phyloP scores from a whole-genome alignment of 169 alveolate species.

The Plasmodium gallinaceum region DNA sequence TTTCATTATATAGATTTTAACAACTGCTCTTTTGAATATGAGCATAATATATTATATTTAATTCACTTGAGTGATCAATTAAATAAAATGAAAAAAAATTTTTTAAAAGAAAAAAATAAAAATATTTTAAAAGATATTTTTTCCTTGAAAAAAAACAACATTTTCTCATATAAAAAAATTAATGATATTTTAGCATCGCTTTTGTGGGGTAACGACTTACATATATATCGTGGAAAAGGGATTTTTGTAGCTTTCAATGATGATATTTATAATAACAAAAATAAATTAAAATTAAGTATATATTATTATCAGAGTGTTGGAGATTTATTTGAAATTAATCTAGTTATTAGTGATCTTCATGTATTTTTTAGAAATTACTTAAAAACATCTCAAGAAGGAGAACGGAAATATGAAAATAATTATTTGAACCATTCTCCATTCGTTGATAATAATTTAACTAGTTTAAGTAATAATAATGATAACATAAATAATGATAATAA shows the following conservation, averaged over 20 bases:
- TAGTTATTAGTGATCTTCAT: conserved; percentile 54
- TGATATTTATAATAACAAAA: conserved; percentile 41
- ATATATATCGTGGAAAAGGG: conserved; percentile 74
- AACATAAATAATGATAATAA: background rate
- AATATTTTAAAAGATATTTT: conserved; percentile 33
- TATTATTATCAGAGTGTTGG: conserved; percentile 78
- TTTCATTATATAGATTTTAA: conserved; percentile 59
- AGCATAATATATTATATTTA: conserved; percentile 27
- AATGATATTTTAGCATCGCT: conserved; percentile 47
- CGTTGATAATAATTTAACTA: background rate
- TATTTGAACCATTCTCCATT: background rate
- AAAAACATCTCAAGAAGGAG: background rate
- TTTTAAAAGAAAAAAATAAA: conserved; percentile 14
- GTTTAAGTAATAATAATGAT: background rate
- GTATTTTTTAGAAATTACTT: conserved; percentile 23
- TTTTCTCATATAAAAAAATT: conserved; percentile 72
- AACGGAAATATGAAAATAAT: background rate
- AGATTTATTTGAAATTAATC: conserved; percentile 57
- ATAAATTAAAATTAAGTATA: conserved; percentile 51
- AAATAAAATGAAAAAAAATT: conserved; percentile 27
- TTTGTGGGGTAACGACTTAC: conserved; percentile 31
- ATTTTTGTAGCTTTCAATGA: conserved; percentile 73
- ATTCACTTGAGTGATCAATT: conserved; percentile 33
- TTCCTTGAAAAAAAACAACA: conserved; percentile 26
- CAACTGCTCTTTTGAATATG: conserved; percentile 23